Percentiles rank a stretch among this genome's conserved stretches.
These are phyloP conservation scores for Cercospora berteroae DNA, from an alignment of 2,329 filamentous ascomycete species.

Conservation along the genomic window DNA sequence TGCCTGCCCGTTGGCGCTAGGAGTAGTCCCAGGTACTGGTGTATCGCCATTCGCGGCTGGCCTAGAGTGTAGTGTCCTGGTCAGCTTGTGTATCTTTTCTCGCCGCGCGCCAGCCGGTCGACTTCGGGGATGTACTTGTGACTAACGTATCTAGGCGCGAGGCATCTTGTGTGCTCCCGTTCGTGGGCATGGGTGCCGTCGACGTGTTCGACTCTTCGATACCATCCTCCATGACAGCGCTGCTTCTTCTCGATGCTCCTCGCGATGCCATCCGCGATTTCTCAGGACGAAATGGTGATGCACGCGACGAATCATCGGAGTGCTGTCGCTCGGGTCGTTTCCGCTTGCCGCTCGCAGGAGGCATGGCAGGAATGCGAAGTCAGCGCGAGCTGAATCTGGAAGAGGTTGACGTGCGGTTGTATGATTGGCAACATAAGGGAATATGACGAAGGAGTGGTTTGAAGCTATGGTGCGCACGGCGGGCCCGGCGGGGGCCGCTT, in stretches of 20 bases:
- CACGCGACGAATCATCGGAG: conserved; percentile 44
- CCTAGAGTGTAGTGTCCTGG: conserved; percentile 17
- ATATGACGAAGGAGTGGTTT: conserved; percentile 3
- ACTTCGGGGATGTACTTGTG: conserved; percentile 15
- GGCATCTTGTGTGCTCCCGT: conserved; percentile 6
- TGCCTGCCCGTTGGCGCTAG: conserved; percentile 14
- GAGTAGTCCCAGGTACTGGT: conserved; percentile 16
- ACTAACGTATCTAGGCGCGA: conserved; percentile 20
- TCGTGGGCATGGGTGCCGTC: conserved; percentile 15
- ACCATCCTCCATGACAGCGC: conserved; percentile 17
- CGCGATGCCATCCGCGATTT: conserved; percentile 52
- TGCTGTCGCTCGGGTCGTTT: conserved; percentile 52
- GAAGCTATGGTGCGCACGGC: neutral
- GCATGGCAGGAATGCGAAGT: conserved; percentile 24
- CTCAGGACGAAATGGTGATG: conserved; percentile 53
- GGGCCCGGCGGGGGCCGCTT: conserved; percentile 9
- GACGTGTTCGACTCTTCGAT: conserved; percentile 10
- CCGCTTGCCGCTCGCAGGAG: conserved; percentile 49
- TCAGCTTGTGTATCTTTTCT: conserved; percentile 18
- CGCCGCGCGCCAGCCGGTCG: conserved; percentile 14
- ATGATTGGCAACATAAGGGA: conserved; percentile 8
- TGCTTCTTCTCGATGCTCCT: conserved; percentile 38
- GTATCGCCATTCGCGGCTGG: conserved; percentile 19
- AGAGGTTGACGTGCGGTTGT: neutral
- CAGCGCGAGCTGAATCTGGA: neutral